These are phyloP conservation scores for Fraxinus latifolia DNA, from an alignment of 305 asterid species.

Conservation along the genomic window DNA sequence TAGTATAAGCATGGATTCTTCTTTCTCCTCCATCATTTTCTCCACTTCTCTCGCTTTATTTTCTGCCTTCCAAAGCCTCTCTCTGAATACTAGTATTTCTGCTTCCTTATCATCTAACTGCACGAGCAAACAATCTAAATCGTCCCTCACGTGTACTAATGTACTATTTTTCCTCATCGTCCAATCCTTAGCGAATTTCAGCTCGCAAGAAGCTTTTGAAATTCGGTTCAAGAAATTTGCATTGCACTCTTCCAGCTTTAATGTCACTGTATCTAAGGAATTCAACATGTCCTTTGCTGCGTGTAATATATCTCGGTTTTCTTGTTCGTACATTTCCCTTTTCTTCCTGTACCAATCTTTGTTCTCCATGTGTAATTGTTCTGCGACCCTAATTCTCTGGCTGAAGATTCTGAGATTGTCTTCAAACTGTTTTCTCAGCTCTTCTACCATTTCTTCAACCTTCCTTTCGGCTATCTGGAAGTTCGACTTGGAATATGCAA, in stretches of 20 bases:
- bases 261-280: conserved; percentile 47
- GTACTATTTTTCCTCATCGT: conserved; percentile 58
- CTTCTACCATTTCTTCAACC: conserved; percentile 46
- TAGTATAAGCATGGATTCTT: conserved; percentile 54
- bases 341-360: conserved; percentile 48
- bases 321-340: conserved; percentile 17
- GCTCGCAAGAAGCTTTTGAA: conserved; percentile 65
- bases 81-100: conserved; percentile 56
- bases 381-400: conserved; percentile 55
- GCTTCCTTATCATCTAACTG: conserved; percentile 70
- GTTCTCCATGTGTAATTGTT: conserved; percentile 54
- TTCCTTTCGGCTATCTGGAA: conserved; percentile 39
- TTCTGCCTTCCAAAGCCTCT: conserved; percentile 66
- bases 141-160: conserved; percentile 38
- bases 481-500: conserved; percentile 24
- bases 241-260: conserved; percentile 49
- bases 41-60: conserved; percentile 64
- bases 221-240: conserved; percentile 61
- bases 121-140: conserved; percentile 43
- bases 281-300: conserved; percentile 50
- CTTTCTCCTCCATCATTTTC: conserved; percentile 53
- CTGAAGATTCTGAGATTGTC: conserved; percentile 51
- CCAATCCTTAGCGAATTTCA: conserved; percentile 65
- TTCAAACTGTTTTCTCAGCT: conserved; percentile 39
- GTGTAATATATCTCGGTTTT: conserved; percentile 32